Conservation (phyloP, 1,139 yeast genomes). For the Candida sp. region DNA sequence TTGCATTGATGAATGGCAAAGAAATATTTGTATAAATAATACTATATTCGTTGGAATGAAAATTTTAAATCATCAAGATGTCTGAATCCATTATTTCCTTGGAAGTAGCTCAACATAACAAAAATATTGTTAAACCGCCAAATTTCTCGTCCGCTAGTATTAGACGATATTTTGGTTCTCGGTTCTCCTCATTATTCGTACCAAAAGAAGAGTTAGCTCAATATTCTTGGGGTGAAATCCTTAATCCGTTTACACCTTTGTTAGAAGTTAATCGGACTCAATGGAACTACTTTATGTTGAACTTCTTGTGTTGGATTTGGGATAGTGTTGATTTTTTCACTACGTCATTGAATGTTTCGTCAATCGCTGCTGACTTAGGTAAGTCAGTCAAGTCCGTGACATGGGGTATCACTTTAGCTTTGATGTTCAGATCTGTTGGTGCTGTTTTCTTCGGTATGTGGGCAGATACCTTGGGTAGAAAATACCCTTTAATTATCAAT, state of each 20-base stretch:
- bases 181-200: constrained; percentile 30
- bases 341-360: constrained; percentile 30
- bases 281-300: constrained; percentile 35
- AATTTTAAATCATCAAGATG: too few relatives aligned
- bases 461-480: constrained; percentile 37
- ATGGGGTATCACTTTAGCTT: constrained; percentile 45
- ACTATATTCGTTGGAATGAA: too few relatives aligned
- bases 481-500: constrained; percentile 34
- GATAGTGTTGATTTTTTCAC: constrained; percentile 42
- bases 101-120: constrained; percentile 19
- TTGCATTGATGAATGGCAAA: too few relatives aligned
- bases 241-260: constrained; percentile 34
- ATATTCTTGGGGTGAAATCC: constrained; percentile 24
- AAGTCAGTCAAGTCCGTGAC: constrained; percentile 26
- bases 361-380: constrained; percentile 26
- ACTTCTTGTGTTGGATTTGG: constrained; percentile 41
- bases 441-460: constrained; percentile 35
- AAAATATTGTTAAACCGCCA: constrained; percentile 32
- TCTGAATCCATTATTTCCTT: neutral
- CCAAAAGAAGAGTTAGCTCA: constrained; percentile 25
- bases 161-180: constrained; percentile 21
- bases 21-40: too few relatives aligned
- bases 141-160: constrained; percentile 22
- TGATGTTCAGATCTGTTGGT: constrained; percentile 44
- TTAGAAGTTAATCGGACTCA: constrained; percentile 24